Percentiles rank a stretch among this genome's conserved stretches.
Evolutionary conservation across 2,329 filamentous ascomycete genomes (phyloP).

Genomic region (Didymella arachidicola): DNA sequence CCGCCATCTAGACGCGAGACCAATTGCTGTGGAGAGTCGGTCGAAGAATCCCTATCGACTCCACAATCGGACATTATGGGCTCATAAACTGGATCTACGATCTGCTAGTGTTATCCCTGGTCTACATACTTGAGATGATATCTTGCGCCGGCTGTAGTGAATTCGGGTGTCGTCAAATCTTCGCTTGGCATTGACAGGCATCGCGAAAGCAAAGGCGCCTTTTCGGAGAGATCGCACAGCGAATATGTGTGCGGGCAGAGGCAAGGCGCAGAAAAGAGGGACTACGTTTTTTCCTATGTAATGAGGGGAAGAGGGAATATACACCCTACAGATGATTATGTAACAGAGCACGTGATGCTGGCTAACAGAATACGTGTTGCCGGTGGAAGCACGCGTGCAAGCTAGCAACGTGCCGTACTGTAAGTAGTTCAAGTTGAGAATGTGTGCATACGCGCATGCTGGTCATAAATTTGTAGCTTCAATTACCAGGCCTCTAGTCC

Average conservation of each 20-base stretch:
- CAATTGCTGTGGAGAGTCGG: neutral
- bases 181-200: neutral
- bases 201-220: slow-evolving; percentile 1
- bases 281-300: too few relatives aligned
- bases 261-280: too few relatives aligned
- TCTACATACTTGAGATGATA: neutral
- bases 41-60: neutral
- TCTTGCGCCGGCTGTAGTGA: neutral
- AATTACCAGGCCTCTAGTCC: neutral
- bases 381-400: neutral
- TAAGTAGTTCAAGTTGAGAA: neutral
- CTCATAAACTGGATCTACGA: neutral
- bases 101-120: neutral
- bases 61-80: neutral
- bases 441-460: neutral
- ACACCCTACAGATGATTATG: too few relatives aligned
- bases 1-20: too few relatives aligned
- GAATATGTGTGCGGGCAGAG: neutral
- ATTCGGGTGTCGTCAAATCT: neutral
- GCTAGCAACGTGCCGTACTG: slow-evolving; percentile 3
- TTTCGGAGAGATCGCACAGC: slow-evolving; percentile 5
- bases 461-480: slow-evolving; percentile 8
- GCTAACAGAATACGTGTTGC: too few relatives aligned
- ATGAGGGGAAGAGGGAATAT: too few relatives aligned
- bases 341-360: too few relatives aligned